Evolutionary conservation across 2,329 filamentous ascomycete genomes (phyloP).

Genomic region (Pezicula neosporulosa): DNA sequence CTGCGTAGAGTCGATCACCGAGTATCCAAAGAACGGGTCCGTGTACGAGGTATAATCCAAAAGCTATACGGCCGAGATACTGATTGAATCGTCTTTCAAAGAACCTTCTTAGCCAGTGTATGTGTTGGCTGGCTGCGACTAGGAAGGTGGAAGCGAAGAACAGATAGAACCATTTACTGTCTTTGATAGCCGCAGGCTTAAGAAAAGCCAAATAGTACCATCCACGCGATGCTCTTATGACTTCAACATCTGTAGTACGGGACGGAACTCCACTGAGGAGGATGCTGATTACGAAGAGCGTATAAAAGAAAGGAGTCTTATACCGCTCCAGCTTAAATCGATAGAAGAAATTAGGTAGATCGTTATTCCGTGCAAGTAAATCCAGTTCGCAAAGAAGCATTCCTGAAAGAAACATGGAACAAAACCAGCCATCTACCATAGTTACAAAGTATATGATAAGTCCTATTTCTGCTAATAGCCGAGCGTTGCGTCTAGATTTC

Average conservation of each 20-base stretch:
- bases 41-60: conserved; percentile 61
- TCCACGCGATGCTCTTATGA: conserved; percentile 52
- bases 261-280: conserved; percentile 61
- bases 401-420: conserved; percentile 57
- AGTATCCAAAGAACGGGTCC: conserved; percentile 57
- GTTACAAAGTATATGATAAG: conserved; percentile 66
- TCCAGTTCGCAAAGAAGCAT: conserved; percentile 63
- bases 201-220: conserved; percentile 39
- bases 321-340: conserved; percentile 35
- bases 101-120: conserved; percentile 53
- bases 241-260: conserved; percentile 39
- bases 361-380: conserved; percentile 43
- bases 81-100: conserved; percentile 59
- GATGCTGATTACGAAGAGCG: conserved; percentile 47
- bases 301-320: conserved; percentile 49
- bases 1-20: conserved; percentile 61
- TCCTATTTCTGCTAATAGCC: conserved; percentile 48
- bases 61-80: conserved; percentile 60
- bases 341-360: conserved; percentile 47
- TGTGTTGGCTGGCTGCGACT: conserved; percentile 50
- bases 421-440: conserved; percentile 61
- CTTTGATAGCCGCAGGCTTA: conserved; percentile 62
- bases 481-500: conserved; percentile 47
- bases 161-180: conserved; percentile 67
- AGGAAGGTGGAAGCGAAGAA: conserved; percentile 57